Evolutionary conservation across 2,329 filamentous ascomycete genomes (phyloP).

Genomic region (Ophiostoma montium): DNA sequence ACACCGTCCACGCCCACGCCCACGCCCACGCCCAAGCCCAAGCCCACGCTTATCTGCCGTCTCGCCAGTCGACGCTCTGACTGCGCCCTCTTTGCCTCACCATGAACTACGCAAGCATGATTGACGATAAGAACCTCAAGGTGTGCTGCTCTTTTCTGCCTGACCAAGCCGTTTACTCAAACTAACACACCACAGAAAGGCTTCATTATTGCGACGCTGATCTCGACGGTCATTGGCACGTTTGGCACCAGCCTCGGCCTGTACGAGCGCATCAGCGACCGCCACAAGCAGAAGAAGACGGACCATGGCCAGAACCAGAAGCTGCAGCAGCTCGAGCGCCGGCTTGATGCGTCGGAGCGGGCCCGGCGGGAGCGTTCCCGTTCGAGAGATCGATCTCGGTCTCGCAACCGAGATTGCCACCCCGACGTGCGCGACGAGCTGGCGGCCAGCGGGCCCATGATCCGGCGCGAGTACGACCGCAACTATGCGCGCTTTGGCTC

Average conservation of each 20-base stretch:
- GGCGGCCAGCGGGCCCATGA: slow-evolving; percentile 18
- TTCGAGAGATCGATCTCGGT: background rate
- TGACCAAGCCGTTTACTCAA: background rate
- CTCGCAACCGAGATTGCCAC: background rate
- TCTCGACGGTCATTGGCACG: slow-evolving; percentile 25
- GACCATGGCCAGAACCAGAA: slow-evolving; percentile 21
- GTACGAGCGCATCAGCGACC: slow-evolving; percentile 23
- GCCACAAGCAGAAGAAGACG: slow-evolving; percentile 19
- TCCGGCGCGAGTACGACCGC: slow-evolving; percentile 23
- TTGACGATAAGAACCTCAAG: slow-evolving; percentile 23
- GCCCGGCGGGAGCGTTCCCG: slow-evolving; percentile 9
- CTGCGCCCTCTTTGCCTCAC: background rate
- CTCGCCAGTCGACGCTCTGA: too few species aligned
- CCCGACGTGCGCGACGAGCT: slow-evolving; percentile 19
- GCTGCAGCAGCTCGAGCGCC: slow-evolving; percentile 20
- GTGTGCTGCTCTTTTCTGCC: slow-evolving; percentile 8
- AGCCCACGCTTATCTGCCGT: too few species aligned
- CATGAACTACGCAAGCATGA: slow-evolving; percentile 22
- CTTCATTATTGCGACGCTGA: slow-evolving; percentile 26
- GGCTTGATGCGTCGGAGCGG: slow-evolving; percentile 14
- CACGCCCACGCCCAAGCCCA: too few species aligned
- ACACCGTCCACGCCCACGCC: too few species aligned
- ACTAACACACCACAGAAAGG: slow-evolving; percentile 18
- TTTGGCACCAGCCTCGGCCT: slow-evolving; percentile 24
- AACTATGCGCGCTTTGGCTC: slow-evolving; percentile 19